Percentiles rank a stretch among this genome's conserved stretches.
Evolutionary conservation across 805 yeast species (phyloP).

Genomic region (Ogataea pini): DNA sequence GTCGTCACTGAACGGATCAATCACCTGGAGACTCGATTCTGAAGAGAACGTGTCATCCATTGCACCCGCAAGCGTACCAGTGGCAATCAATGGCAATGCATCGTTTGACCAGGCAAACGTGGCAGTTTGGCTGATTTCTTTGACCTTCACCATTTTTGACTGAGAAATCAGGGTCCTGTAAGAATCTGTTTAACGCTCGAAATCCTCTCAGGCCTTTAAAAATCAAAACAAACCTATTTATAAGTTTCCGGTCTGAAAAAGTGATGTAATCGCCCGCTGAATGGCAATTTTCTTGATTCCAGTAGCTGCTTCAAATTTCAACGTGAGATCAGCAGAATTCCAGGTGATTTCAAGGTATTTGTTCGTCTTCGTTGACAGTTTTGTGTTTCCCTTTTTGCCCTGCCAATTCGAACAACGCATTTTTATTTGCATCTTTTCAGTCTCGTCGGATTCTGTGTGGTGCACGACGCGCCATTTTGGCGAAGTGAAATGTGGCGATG

Average conservation of each 20-base stretch:
- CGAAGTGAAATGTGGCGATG: not conserved
- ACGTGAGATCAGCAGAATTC: conserved; percentile 2
- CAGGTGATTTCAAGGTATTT: not conserved
- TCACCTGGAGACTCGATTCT: conserved; percentile 72
- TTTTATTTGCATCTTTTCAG: conserved; percentile 4
- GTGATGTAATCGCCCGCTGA: conserved; percentile 1
- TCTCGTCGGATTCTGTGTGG: conserved; percentile 5
- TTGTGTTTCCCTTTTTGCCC: conserved; percentile 2
- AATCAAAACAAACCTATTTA: conserved; percentile 4
- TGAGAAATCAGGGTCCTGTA: not conserved
- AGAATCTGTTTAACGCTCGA: not conserved
- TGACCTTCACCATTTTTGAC: conserved; percentile 65
- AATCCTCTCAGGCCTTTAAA: conserved; percentile 7
- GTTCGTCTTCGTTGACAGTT: conserved; percentile 1
- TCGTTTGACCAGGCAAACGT: conserved; percentile 96
- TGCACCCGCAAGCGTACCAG: conserved; percentile 96
- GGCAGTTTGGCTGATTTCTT: conserved; percentile 82
- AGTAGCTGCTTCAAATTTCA: not conserved
- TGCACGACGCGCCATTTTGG: conserved; percentile 4
- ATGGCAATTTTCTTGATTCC: not conserved
- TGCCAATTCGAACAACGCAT: conserved; percentile 23
- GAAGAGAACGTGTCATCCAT: conserved; percentile 86
- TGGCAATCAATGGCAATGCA: conserved; percentile 70
- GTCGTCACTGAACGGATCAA: conserved; percentile 57
- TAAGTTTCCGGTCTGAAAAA: not conserved